These are phyloP conservation scores for Ballota nigra DNA, from an alignment of 257 asterid species.

Conservation along the genomic window DNA sequence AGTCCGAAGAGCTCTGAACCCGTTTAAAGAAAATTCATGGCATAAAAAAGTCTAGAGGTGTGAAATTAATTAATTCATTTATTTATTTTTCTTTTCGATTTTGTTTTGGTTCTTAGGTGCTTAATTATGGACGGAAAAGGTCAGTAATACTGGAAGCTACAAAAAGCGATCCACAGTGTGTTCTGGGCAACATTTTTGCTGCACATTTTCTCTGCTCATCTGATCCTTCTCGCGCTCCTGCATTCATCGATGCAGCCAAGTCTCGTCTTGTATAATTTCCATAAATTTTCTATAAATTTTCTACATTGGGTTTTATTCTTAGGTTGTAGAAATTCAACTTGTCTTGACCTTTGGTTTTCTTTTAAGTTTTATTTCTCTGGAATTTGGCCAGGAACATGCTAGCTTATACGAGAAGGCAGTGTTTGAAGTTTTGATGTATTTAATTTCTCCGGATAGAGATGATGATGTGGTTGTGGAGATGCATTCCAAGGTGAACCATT, in stretches of 20 bases:
- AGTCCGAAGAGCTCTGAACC: too few relatives aligned
- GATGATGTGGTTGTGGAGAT: constrained; percentile 77
- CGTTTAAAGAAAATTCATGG: too few relatives aligned
- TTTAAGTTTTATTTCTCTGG: constrained; percentile 3
- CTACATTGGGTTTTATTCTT: neutral
- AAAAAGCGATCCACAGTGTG: constrained; percentile 74
- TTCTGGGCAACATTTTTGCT: constrained; percentile 81
- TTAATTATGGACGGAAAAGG: constrained; percentile 80
- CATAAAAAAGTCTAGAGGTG: too few relatives aligned
- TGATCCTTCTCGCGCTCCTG: constrained; percentile 49
- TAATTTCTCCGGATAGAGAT: constrained; percentile 66
- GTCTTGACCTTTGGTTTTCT: neutral
- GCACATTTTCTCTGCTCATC: constrained; percentile 63
- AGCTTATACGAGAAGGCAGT: constrained; percentile 72
- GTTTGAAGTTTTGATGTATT: constrained; percentile 50
- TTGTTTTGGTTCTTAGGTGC: constrained; percentile 44
- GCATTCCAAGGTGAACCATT: constrained; percentile 58
- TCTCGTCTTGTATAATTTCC: constrained; percentile 53
- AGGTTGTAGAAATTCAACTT: neutral
- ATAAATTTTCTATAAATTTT: neutral
- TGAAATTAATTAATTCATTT: too few relatives aligned
- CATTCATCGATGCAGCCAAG: constrained; percentile 61
- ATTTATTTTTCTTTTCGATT: neutral
- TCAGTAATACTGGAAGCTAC: constrained; percentile 87
- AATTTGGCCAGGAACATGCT: constrained; percentile 56